These are phyloP conservation scores for Xerophyta viscosa DNA, from an alignment of 106 monocot species.

Conservation along the genomic window DNA sequence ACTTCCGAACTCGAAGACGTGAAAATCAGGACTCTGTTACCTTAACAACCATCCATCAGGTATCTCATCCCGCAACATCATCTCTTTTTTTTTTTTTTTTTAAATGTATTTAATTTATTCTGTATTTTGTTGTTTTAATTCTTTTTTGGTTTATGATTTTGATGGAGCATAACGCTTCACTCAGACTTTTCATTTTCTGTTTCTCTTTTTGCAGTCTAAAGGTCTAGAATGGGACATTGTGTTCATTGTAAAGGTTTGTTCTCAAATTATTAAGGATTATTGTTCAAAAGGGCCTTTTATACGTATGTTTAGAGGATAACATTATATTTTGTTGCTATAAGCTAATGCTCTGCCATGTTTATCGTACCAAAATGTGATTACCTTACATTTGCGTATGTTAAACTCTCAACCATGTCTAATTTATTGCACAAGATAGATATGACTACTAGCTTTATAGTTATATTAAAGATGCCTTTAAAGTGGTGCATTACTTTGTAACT, in stretches of 20 bases:
- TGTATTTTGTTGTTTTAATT: background rate
- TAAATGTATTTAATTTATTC: background rate
- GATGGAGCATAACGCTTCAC: too few relatives aligned
- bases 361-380: too few relatives aligned
- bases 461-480: too few relatives aligned
- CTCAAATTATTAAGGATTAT: background rate
- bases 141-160: too few relatives aligned
- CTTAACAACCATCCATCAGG: slow-evolving; percentile 96
- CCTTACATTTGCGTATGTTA: too few relatives aligned
- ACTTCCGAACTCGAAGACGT: slow-evolving; percentile 46
- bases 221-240: slow-evolving; percentile 92
- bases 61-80: slow-evolving; percentile 11
- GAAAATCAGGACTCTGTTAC: slow-evolving; percentile 81
- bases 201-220: slow-evolving; percentile 66
- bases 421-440: too few relatives aligned
- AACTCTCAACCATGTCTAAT: too few relatives aligned
- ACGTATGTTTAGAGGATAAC: too few relatives aligned
- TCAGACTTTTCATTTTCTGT: background rate
- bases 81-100: background rate
- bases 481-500: too few relatives aligned
- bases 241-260: slow-evolving; percentile 82
- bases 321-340: too few relatives aligned
- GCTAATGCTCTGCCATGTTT: too few relatives aligned
- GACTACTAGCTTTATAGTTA: too few relatives aligned
- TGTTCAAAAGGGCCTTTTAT: background rate